Evolutionary conservation across 768 basidiomycete species (phyloP), one percentile per base, ranked within the genome.

Genomic region (Amanita polypyramis): DNA sequence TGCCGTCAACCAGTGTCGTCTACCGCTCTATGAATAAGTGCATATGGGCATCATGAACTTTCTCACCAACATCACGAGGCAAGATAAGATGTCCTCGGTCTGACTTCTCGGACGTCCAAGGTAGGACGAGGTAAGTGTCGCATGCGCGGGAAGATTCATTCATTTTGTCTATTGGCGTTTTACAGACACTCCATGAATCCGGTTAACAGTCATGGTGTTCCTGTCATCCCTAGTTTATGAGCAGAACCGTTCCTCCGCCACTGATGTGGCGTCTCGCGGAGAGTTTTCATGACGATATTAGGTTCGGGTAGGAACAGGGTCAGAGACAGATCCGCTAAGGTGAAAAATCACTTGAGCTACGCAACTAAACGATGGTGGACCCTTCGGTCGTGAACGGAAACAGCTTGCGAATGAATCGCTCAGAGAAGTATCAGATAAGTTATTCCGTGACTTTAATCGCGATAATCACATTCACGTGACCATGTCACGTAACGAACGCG

Each of bases 401-500:
- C n/a, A n/a, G n/a, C n/a, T n/a, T n/a, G n/a, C n/a, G n/a, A n/a
- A n/a, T n/a, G n/a, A n/a, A n/a, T n/a, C n/a, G n/a, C n/a, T n/a
- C n/a, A n/a, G n/a, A n/a, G n/a, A n/a, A n/a, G n/a, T n/a, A n/a
- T n/a, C n/a, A n/a, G n/a, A n/a, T n/a, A n/a, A n/a, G n/a, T n/a
- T n/a, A n/a, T n/a, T 35, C 37, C 27, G 46, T 47, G 37, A 47
- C 46, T 25, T 20, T 2, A 34, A 38, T 49, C 47, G 39, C 47
- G 47, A 40, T 32, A 42, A 49, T 49, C 47, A 49, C 47, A 41
- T 34, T 12, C 47, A 49, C 47, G 47, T 49, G 47, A 49, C 35
- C 32, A 36, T 32, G 47, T 49, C 40, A 49, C 47, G 40, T 49
- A 40, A 42, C 47, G 40, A 40, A 42, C 47, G 47, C 47, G 47